A percentile compares a stretch with the other conserved stretches of the same genome.
Conservation (phyloP, 1,284 basidiomycete genomes). For the Cryptococcus neoformans region DNA sequence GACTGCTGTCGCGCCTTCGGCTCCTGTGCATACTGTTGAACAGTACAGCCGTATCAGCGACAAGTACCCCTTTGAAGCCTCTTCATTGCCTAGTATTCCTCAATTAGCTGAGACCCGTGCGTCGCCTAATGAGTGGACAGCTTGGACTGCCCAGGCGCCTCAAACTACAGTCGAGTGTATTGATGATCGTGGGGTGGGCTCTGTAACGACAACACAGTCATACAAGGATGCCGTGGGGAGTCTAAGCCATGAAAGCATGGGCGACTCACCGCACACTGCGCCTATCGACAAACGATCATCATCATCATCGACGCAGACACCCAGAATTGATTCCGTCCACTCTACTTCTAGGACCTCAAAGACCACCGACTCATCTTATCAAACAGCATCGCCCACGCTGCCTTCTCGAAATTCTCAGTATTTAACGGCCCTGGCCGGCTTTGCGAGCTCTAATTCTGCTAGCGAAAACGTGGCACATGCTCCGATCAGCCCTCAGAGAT, state of each 20-base stretch:
- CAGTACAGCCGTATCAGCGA: no score
- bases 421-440: conserved; percentile 13
- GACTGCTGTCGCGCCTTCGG: neutral
- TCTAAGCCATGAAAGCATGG: no score
- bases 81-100: conserved; percentile 2
- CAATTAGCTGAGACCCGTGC: conserved; percentile 16
- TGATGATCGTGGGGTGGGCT: neutral
- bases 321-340: conserved; percentile 3
- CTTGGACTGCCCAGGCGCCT: neutral
- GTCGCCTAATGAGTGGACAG: conserved; percentile 4
- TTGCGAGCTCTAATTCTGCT: conserved; percentile 1
- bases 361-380: conserved; percentile 17
- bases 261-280: no score
- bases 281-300: no score
- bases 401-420: conserved; percentile 26
- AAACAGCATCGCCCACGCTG: conserved; percentile 28
- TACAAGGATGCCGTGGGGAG: neutral
- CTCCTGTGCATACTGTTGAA: neutral
- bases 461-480: neutral
- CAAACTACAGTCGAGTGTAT: neutral
- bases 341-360: conserved; percentile 9
- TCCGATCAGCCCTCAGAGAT: conserved; percentile 7
- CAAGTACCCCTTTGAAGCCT: neutral
- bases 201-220: neutral
- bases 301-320: conserved; percentile 14